Evolutionary conservation across 192 early-diverging fungal genomes (phyloP), one percentile per base, ranked within the genome.

Genomic region (Coemansia sp.): DNA sequence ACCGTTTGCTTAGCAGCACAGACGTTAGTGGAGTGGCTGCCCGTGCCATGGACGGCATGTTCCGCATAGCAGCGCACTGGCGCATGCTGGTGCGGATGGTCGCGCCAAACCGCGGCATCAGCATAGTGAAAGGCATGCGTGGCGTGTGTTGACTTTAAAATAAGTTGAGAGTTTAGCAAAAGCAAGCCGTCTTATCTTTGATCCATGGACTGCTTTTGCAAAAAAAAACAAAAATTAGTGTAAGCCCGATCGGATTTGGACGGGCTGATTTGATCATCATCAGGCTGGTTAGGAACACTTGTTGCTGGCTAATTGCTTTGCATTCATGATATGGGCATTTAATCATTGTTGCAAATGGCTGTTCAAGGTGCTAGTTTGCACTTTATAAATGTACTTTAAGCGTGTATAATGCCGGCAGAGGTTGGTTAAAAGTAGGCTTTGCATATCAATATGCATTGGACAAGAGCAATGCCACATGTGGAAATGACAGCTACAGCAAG

Each of bases 31-130:
- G 62, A 1, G 66, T 57, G 31, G 51, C 37, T 42, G 38, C 17
- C 34, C 48, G 57, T 25, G 26, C 21, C 14, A 22, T 40, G 36
- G 50, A 53, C 23, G 38, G 58, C 42, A 55, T 14, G 53, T 52
- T 26, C 22, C 58, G 38, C 34, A 57, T 11, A 17, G 59, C 53
- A 9, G 56, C 20, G 37, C 38, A n/a, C 20, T 55, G 60, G n/a
- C 51, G 38, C 21, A 62, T 42, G 19, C 57, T 23, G 10, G 34
- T 38, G 14, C 26, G n/a, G 40, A 59, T 22, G 34, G 57, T 47
- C 4, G 51, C 62, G 42, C 69, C 66, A 17, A 73, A 53, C 6
- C 71, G 77, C 46, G 77, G 67, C 56, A 74, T 34, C 55, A 79
- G 67, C 71, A 74, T 70, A 49, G 12, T 52, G 23, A 62, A 21